Percentiles rank a stretch among this genome's conserved stretches.
These are phyloP conservation scores for Parmelia sp. DNA, from an alignment of 495 filamentous ascomycete species.

Conservation along the genomic window DNA sequence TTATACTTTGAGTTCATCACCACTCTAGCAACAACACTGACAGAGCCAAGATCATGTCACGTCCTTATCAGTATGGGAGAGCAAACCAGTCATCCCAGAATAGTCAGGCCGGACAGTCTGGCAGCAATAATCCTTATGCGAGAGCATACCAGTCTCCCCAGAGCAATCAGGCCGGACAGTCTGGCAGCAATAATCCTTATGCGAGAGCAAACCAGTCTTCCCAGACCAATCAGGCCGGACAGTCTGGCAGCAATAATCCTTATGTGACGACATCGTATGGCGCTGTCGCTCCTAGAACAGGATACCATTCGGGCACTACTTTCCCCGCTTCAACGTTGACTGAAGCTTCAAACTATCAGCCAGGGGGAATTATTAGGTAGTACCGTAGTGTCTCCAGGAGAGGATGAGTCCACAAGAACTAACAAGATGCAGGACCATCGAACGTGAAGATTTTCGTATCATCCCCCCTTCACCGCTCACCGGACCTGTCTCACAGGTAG, in stretches of 20 bases:
- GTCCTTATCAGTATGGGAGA: background rate
- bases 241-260: background rate
- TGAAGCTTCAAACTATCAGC: no score
- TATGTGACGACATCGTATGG: no score
- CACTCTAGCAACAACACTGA: background rate
- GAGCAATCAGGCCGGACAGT: background rate
- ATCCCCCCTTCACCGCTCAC: background rate
- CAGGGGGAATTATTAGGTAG: no score
- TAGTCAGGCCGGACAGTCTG: background rate
- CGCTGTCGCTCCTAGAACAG: background rate
- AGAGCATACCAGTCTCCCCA: background rate
- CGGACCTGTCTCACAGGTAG: background rate
- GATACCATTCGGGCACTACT: no score
- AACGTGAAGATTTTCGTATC: background rate
- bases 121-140: background rate
- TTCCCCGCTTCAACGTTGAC: no score
- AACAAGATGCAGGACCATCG: background rate
- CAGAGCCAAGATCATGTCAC: background rate
- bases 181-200: background rate
- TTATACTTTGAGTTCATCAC: background rate
- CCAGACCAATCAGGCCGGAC: background rate
- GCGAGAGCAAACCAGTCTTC: background rate
- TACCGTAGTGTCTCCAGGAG: background rate
- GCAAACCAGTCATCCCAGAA: background rate
- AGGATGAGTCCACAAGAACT: background rate